Conservation (phyloP, 257 asterid genomes). For the Nicotiana obtusifolia region DNA sequence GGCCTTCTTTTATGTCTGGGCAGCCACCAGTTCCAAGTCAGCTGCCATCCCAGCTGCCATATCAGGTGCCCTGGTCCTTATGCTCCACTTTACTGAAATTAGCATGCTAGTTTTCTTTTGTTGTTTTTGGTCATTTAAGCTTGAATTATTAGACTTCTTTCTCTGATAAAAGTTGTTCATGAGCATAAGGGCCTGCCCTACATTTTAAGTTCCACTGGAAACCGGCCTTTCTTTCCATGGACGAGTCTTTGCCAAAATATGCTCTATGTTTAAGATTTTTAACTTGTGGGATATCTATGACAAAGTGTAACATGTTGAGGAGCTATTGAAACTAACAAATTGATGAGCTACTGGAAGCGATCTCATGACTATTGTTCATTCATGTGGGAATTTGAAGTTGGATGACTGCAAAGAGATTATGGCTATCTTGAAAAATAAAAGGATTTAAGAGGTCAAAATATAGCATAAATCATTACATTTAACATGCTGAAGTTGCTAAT, state of each 20-base stretch:
- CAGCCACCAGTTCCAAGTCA: constrained; percentile 66
- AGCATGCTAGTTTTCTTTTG: not conserved
- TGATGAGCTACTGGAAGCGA: too few relatives aligned
- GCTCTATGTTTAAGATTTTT: not conserved
- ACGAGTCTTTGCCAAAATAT: not conserved
- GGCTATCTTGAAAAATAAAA: too few relatives aligned
- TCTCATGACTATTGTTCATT: not conserved
- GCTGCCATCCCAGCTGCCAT: constrained; percentile 48
- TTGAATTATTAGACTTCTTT: not conserved
- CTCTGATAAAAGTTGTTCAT: not conserved
- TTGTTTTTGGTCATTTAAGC: not conserved
- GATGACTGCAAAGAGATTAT: too few relatives aligned
- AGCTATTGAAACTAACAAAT: too few relatives aligned
- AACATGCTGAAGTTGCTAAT: too few relatives aligned
- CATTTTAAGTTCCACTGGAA: not conserved
- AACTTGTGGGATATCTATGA: not conserved
- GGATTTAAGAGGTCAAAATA: too few relatives aligned
- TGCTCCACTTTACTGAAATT: constrained; percentile 4
- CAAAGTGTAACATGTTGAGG: too few relatives aligned
- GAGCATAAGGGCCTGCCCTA: not conserved
- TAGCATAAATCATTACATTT: too few relatives aligned
- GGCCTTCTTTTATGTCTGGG: constrained; percentile 68
- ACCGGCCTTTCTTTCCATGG: not conserved
- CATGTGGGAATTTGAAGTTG: not conserved
- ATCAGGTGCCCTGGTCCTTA: constrained; percentile 52